Percentiles rank a stretch among this genome's conserved stretches.
These are phyloP conservation scores for Lagenidium giganteum DNA, from an alignment of 352 stramenopile species.

Conservation along the genomic window DNA sequence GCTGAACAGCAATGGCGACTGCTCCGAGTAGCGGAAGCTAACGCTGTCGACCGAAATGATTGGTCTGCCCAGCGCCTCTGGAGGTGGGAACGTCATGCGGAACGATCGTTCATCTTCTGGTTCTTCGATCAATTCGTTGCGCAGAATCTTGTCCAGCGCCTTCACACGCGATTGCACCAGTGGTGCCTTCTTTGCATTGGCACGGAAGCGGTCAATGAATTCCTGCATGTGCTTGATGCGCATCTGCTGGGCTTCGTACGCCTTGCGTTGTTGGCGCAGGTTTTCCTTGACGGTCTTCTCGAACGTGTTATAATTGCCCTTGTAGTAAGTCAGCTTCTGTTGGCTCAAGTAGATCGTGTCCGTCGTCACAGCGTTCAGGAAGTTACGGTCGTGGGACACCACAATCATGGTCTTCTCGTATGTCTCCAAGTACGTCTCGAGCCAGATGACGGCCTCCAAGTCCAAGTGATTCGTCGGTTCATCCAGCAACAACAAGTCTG, in stretches of 20 bases:
- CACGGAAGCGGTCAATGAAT: no score
- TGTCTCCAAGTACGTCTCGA: constrained; percentile 83
- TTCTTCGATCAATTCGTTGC: constrained; percentile 85
- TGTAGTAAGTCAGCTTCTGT: constrained; percentile 88
- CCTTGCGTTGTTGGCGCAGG: constrained; percentile 87
- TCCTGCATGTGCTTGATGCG: constrained; percentile 93
- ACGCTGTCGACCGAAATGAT: constrained; percentile 92
- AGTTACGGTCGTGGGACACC: constrained; percentile 93
- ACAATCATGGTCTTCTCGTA: constrained; percentile 92
- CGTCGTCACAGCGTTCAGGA: constrained; percentile 94
- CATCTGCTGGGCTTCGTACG: constrained; percentile 72
- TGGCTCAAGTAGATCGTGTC: constrained; percentile 92
- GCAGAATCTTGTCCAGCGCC: constrained; percentile 69
- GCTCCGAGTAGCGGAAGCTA: constrained; percentile 47
- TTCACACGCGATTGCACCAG: constrained; percentile 96
- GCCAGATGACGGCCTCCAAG: constrained; percentile 85
- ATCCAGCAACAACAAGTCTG: constrained; percentile 93
- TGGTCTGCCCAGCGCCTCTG: constrained; percentile 88
- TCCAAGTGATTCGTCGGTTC: constrained; percentile 92
- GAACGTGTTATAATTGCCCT: constrained; percentile 95
- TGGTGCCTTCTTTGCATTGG: no score
- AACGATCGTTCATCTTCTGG: constrained; percentile 89
- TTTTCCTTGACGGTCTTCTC: constrained; percentile 90
- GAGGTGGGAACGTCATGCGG: constrained; percentile 91
- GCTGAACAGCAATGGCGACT: constrained; percentile 49